Conservation (phyloP, 345 rosid species). For the Eucalyptus sp. region DNA sequence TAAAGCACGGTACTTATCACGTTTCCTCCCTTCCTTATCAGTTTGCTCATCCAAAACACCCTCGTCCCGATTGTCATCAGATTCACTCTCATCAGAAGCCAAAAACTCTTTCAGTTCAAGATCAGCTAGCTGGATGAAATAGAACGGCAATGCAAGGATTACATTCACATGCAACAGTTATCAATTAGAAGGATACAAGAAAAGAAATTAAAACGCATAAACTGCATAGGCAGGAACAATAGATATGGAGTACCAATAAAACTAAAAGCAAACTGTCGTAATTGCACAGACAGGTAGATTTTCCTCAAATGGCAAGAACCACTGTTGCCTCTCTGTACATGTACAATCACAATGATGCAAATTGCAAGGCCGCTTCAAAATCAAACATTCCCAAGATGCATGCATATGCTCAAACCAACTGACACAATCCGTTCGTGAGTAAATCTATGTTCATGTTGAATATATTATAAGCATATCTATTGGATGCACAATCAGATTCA, state of each 20-base stretch:
- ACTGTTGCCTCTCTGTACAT: neutral
- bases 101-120: conserved; percentile 73
- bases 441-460: neutral
- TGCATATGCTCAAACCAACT: neutral
- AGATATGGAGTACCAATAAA: neutral
- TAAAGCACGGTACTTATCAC: conserved; percentile 59
- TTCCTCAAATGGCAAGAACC: neutral
- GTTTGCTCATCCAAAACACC: conserved; percentile 9
- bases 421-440: neutral
- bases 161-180: neutral
- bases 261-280: neutral
- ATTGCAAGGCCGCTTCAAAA: neutral
- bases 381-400: neutral
- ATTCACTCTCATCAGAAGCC: conserved; percentile 78
- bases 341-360: neutral
- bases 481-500: neutral
- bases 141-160: neutral
- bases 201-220: neutral
- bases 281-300: neutral
- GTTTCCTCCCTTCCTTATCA: conserved; percentile 32
- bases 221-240: neutral
- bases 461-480: neutral
- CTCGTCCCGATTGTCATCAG: conserved; percentile 33
- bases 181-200: neutral
- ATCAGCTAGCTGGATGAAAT: conserved; percentile 47